Evolutionary conservation across 2,329 filamentous ascomycete genomes (phyloP).

Genomic region (Colletotrichum musicola): DNA sequence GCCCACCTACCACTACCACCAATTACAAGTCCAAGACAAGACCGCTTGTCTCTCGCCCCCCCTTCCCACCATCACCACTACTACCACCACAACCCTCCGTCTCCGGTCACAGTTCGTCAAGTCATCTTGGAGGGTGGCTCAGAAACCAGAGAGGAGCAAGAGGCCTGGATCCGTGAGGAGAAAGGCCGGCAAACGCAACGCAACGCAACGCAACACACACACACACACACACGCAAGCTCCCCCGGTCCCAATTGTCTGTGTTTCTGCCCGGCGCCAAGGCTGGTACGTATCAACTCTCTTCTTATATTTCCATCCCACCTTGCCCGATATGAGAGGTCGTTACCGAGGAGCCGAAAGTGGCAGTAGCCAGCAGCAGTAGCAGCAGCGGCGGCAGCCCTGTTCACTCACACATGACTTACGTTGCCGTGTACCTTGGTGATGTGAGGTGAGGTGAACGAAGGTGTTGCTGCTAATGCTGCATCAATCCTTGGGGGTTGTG

Average conservation of each 20-base stretch:
- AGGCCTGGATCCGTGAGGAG: slow-evolving; percentile 27
- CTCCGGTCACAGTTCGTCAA: slow-evolving; percentile 14
- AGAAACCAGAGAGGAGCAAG: slow-evolving; percentile 10
- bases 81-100: not conserved
- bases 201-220: slow-evolving; percentile 25
- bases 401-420: slow-evolving; percentile 10
- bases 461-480: slow-evolving; percentile 22
- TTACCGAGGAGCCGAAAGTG: slow-evolving; percentile 17
- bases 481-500: slow-evolving; percentile 34
- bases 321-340: slow-evolving; percentile 8
- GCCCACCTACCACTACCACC: slow-evolving; percentile 15
- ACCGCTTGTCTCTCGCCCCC: too few species aligned
- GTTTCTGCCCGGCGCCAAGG: slow-evolving; percentile 24
- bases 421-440: slow-evolving; percentile 14
- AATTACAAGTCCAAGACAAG: not conserved
- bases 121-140: slow-evolving; percentile 24
- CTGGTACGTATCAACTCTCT: slow-evolving; percentile 35
- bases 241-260: slow-evolving; percentile 2
- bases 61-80: not conserved
- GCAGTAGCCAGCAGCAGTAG: not conserved
- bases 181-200: slow-evolving; percentile 24
- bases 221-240: slow-evolving; percentile 34
- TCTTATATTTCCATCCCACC: not conserved
- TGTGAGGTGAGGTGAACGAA: slow-evolving; percentile 5
- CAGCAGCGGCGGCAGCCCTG: not conserved